Percentiles rank a stretch among this genome's conserved stretches.
phyloP scores from a whole-genome alignment of 2,329 filamentous ascomycete species.

The Talaromyces islandicus region DNA sequence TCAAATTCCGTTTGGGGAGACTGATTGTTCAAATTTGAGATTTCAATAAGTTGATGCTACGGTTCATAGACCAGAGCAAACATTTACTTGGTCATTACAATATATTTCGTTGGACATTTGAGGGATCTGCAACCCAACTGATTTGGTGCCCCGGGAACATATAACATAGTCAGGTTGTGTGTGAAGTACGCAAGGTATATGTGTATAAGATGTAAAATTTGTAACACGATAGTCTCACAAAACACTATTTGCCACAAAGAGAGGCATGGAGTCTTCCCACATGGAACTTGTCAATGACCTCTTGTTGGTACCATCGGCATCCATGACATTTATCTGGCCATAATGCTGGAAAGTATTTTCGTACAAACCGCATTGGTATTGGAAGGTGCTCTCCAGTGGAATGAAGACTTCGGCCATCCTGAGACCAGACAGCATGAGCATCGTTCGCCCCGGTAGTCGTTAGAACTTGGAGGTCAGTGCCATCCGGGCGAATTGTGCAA shows the following conservation, averaged over 20 bases:
- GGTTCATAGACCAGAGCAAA: neutral
- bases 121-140: too few species aligned
- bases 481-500: neutral
- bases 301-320: constrained; percentile 34
- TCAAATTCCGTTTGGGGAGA: neutral
- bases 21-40: neutral
- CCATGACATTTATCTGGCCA: constrained; percentile 40
- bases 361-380: constrained; percentile 35
- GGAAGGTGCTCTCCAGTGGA: constrained; percentile 38
- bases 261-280: constrained; percentile 27
- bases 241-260: constrained; percentile 16
- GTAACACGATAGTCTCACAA: neutral
- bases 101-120: too few species aligned
- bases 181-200: neutral
- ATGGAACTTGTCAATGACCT: constrained; percentile 21
- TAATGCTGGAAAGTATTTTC: constrained; percentile 43
- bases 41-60: too few species aligned
- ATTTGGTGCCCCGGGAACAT: neutral
- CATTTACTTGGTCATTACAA: neutral
- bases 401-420: constrained; percentile 38
- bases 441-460: neutral
- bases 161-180: neutral
- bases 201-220: too few species aligned
- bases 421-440: constrained; percentile 29
- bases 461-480: neutral